Conservation (phyloP, 257 asterid species). For the Jacaranda mimosifolia region DNA sequence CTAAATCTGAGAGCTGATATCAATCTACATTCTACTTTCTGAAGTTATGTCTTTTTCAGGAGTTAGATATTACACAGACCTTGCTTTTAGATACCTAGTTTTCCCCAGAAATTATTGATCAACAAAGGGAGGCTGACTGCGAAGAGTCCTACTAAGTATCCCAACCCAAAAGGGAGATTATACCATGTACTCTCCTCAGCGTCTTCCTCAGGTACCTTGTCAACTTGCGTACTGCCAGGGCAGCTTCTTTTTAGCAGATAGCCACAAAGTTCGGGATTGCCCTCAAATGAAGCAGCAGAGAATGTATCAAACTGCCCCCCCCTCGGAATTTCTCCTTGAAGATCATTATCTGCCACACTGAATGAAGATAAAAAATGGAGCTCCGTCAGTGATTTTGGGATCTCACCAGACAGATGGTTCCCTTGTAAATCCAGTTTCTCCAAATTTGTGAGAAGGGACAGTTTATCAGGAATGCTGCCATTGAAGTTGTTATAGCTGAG, state of each 20-base stretch:
- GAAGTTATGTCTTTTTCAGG: too few relatives aligned
- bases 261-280: constrained; percentile 64
- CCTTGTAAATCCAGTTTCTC: constrained; percentile 54
- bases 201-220: background rate
- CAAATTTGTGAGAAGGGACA: constrained; percentile 52
- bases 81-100: too few relatives aligned
- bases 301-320: constrained; percentile 66
- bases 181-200: constrained; percentile 31
- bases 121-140: constrained; percentile 28
- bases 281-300: constrained; percentile 43
- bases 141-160: constrained; percentile 48
- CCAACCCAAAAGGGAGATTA: constrained; percentile 47
- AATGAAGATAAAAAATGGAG: constrained; percentile 61
- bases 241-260: constrained; percentile 36
- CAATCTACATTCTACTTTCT: too few relatives aligned
- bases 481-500: constrained; percentile 48
- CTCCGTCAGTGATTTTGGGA: constrained; percentile 48
- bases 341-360: constrained; percentile 60
- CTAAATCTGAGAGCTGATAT: too few relatives aligned
- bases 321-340: constrained; percentile 57
- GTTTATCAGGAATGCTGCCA: constrained; percentile 54
- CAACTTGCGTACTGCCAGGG: background rate
- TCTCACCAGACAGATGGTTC: constrained; percentile 54
- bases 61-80: too few relatives aligned
- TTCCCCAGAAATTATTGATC: background rate